These are phyloP conservation scores for Aspergillus tamarii DNA, from an alignment of 2,329 filamentous ascomycete genomes.

Conservation along the genomic window DNA sequence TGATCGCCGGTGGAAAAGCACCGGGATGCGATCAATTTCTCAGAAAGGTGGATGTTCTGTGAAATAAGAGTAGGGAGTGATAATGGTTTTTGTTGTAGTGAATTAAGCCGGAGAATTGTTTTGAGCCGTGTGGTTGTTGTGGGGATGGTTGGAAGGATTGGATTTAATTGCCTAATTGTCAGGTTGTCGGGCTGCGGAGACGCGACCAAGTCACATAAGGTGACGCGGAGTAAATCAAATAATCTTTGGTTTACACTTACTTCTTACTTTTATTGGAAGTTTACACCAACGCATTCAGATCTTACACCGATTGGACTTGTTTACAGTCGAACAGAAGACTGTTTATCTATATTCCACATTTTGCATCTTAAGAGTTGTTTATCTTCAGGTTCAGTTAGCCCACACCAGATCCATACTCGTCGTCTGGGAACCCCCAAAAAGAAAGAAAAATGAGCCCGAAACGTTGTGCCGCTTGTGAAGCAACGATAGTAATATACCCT, in stretches of 20 bases:
- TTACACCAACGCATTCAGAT: neutral
- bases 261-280: neutral
- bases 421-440: neutral
- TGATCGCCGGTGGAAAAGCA: conserved; percentile 10
- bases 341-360: neutral
- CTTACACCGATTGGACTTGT: neutral
- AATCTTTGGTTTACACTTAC: neutral
- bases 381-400: neutral
- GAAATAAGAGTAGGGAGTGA: neutral
- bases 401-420: neutral
- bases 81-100: neutral
- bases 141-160: neutral
- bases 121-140: neutral
- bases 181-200: neutral
- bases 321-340: neutral
- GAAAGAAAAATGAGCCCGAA: neutral
- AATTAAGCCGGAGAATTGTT: neutral
- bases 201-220: neutral
- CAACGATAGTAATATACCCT: neutral
- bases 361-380: neutral
- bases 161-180: neutral
- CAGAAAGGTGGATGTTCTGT: neutral
- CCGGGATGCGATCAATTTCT: neutral
- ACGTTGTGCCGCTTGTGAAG: neutral
- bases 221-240: neutral